These are phyloP conservation scores for Phylloporus scabripes DNA, from an alignment of 768 basidiomycete species.

Conservation along the genomic window DNA sequence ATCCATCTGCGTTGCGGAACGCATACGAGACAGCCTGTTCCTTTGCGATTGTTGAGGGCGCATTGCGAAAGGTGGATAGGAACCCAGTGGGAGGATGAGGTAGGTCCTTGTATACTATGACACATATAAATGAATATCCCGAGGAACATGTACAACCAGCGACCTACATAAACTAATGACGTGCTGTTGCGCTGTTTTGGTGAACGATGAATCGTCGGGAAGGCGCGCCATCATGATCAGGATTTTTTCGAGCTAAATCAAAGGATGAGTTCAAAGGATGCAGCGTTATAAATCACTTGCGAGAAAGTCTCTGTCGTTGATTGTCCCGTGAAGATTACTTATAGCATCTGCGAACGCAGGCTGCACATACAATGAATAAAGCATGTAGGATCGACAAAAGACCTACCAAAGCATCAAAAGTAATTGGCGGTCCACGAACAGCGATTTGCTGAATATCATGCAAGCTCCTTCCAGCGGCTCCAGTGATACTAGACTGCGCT, in stretches of 20 bases:
- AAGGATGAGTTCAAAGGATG: slow-evolving; percentile 3
- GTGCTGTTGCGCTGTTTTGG: slow-evolving; percentile 40
- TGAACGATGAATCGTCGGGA: slow-evolving; percentile 25
- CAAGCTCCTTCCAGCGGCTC: slow-evolving; percentile 12
- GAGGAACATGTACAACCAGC: neutral
- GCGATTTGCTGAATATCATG: slow-evolving; percentile 27
- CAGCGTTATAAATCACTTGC: slow-evolving; percentile 31
- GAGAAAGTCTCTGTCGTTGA: slow-evolving; percentile 58
- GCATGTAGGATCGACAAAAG: neutral
- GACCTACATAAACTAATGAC: slow-evolving; percentile 56
- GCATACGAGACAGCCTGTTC: slow-evolving; percentile 37
- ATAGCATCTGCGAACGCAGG: slow-evolving; percentile 47
- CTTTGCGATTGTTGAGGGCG: neutral
- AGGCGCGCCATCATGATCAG: slow-evolving; percentile 56
- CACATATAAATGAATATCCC: neutral
- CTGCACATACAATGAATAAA: slow-evolving; percentile 24
- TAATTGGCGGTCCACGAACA: slow-evolving; percentile 24
- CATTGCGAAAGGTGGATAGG: slow-evolving; percentile 27
- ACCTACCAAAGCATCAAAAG: slow-evolving; percentile 26
- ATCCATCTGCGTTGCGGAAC: slow-evolving; percentile 56
- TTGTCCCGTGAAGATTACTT: slow-evolving; percentile 35
- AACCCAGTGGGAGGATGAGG: slow-evolving; percentile 66
- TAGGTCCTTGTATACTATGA: slow-evolving; percentile 69
- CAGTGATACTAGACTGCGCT: slow-evolving; percentile 1
- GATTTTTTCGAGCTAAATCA: slow-evolving; percentile 55